Evolutionary conservation across 257 asterid species (phyloP), one percentile per base, ranked within the genome.

Genomic region (Solanum microdontum): DNA sequence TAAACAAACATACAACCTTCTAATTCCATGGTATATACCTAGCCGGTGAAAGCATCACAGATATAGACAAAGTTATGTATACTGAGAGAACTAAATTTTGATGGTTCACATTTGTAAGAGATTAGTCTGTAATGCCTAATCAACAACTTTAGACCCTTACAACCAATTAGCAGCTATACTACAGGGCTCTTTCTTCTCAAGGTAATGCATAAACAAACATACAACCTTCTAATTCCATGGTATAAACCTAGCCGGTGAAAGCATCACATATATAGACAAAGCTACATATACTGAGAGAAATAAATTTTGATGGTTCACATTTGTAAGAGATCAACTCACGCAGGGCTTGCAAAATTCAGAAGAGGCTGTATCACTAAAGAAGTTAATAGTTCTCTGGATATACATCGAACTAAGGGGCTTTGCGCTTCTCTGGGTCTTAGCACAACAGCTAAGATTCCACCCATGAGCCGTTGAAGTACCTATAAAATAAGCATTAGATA

Each of bases 371-470:
- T 91, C 30, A 96, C 99, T 93, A 97, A 92, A 90, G 98, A 96
- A 79, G 99, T 95, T 88, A 96, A 89, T 83, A 97, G 93, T 91
- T 97, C 99, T 77, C 99, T 95, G 83, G 99, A 96, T 91, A 97
- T 93, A 93, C 98, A 93, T 87, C 98, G 95, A 87, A 93, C 99
- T 82, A 97, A 90, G 79, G 99, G 98, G 89, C 95, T 92, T 89
- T 97, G 99, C 68, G 96, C 94, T 92, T 97, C 99, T 90, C 98
- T 93, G 48, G 99, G 98, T 90, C 97, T 95, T 89, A 97, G 93
- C 90, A 96, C 98, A 88, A 90, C 92, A 86, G 99, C 98, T 90
- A 97, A 88, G 89, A 97, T 89, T 87, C 98, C 99, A 93, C 98
- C 95, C 94, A 93, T 92, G 90, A 97, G 98, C 93, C 94, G 95